Base-by-base conservation (phyloP, 257 asterid genomes). In the Handroanthus guayacan region DNA sequence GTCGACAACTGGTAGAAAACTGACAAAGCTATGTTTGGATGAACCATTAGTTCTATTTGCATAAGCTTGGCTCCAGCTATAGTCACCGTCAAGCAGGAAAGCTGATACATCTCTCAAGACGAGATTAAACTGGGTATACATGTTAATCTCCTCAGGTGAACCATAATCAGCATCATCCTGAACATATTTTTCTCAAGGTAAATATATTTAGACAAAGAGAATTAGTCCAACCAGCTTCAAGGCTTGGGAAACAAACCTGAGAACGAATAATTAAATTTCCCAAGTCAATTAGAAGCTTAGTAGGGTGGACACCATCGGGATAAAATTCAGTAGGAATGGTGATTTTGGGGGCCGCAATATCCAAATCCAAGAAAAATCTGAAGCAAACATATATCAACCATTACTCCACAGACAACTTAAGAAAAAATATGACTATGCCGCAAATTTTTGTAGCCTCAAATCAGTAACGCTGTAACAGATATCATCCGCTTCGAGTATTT, bases 321-420 rank as follows among this genome's bases (percentile, higher is more conserved):
- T 60, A 84, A 70, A 92, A 95, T 74, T 89, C 94, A 9, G 99
- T 88, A 63, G 99, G 99, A 67, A 95, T 81, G 36, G 98, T 92
- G 69, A 95, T 90, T 85, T 95, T 95, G 63, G 99, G 99, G 16
- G 99, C 99, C 31, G 99, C 99, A 79, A 95, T 91, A 86, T 95
- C 92, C 88, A 95, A 85, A 88, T 95, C 97, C 92, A 95, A 86
- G 77, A 86, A 75, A 82, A 95, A 95, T 95, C 99, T 95, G 85
- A 68, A 85, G 62, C 63, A 85, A 76, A 74, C 44, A 41, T 61
- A 85, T 9, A 69, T 60, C 13, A 69, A 56, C 17, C 74, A 57
- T 78, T 76, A 78, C 48, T 66, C 70, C 55, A 64, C 6, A 63
- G 65, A 62, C 65, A 78, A 68, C 58, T 31, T 48, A 10, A 62